Percentiles rank a stretch among this genome's conserved stretches.
Conservation (phyloP, 176 grass and related monocot species). For the Puccinellia tenuiflora region DNA sequence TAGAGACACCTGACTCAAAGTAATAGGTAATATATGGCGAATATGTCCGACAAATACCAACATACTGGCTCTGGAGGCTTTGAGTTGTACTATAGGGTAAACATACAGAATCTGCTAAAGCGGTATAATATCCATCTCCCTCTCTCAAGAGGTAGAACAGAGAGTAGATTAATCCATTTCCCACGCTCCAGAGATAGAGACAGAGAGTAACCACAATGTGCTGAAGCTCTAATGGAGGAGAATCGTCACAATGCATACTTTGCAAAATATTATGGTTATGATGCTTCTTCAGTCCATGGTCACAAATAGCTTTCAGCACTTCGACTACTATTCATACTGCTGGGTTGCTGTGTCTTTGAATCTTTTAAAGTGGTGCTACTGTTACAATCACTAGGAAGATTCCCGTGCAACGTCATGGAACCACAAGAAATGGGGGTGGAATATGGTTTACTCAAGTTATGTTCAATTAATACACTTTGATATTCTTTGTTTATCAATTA, state of each 20-base stretch:
- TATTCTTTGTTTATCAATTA: not conserved
- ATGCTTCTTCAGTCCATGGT: not conserved
- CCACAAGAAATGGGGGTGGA: not conserved
- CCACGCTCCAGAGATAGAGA: not conserved
- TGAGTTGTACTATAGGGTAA: not conserved
- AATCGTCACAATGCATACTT: not conserved
- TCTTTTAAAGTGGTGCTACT: not conserved
- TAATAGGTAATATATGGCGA: not conserved
- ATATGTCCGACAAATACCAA: not conserved
- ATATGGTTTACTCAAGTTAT: not conserved
- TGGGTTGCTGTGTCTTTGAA: not conserved
- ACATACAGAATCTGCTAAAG: no score
- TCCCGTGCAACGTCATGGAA: not conserved
- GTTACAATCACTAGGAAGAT: not conserved
- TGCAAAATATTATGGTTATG: conserved; percentile 13
- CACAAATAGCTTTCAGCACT: not conserved
- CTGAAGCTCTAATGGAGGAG: not conserved
- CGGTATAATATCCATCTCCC: not conserved
- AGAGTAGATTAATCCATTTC: not conserved
- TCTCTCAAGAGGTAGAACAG: not conserved
- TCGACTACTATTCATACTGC: not conserved
- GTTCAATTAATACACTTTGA: not conserved
- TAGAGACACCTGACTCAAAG: not conserved
- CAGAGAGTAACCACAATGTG: not conserved
- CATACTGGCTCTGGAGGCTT: not conserved